phyloP scores from a whole-genome alignment of 352 stramenopile species.

The Pythium apleroticum region DNA sequence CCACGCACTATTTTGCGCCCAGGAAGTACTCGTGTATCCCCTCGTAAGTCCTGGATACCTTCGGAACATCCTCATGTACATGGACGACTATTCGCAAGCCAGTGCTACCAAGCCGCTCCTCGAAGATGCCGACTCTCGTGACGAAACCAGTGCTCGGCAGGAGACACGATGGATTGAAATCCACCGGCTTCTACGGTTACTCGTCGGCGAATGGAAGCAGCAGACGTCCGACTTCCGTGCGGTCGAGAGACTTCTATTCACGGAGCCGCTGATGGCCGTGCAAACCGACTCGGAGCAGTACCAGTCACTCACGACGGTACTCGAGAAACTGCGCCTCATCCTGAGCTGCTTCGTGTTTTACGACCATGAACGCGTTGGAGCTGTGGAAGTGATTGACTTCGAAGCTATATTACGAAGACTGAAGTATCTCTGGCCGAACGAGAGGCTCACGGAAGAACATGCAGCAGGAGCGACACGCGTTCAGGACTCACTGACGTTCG shows the following conservation, averaged over 20 bases:
- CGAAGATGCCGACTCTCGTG: neutral
- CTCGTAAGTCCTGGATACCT: conserved; percentile 64
- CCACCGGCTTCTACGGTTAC: conserved; percentile 57
- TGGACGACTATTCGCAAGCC: conserved; percentile 52
- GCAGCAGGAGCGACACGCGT: conserved; percentile 24
- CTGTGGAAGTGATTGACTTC: conserved; percentile 52
- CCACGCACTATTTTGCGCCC: conserved; percentile 56
- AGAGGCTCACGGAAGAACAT: conserved; percentile 39
- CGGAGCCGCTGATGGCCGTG: conserved; percentile 25
- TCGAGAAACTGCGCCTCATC: conserved; percentile 62
- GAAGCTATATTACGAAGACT: conserved; percentile 49
- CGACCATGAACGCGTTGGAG: conserved; percentile 56
- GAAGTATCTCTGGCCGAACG: conserved; percentile 64
- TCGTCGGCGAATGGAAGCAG: conserved; percentile 75
- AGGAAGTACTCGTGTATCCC: conserved; percentile 72
- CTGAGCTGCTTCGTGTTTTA: conserved; percentile 78
- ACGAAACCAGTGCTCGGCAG: neutral
- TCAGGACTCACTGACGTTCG: conserved; percentile 47
- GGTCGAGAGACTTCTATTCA: conserved; percentile 52
- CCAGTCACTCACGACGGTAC: conserved; percentile 3
- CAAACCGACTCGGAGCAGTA: conserved; percentile 2
- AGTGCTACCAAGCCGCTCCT: conserved; percentile 22
- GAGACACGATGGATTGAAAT: conserved; percentile 51
- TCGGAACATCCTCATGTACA: conserved; percentile 51
- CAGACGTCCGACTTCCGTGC: conserved; percentile 54